Evolutionary conservation across 2,329 filamentous ascomycete species (phyloP), one percentile per base, ranked within the genome.

Genomic region (Ophiostoma himal-ulmi): DNA sequence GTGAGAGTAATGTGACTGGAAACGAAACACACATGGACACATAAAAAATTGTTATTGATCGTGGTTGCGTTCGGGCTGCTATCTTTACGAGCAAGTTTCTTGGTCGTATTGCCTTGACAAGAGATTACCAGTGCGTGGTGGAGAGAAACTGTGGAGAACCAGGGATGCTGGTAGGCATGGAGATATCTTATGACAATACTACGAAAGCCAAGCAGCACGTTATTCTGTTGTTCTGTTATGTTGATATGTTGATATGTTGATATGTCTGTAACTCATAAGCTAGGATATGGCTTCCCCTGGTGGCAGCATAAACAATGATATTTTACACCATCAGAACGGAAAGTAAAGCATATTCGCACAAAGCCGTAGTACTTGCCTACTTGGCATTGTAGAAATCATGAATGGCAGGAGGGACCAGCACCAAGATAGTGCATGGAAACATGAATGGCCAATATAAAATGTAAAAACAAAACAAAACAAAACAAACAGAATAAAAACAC

Each of bases 11-110:
- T 48, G 44, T 48, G 44, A 48, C 44, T 48, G 17, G 7, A 48
- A 48, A 39, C 44, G 17, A 48, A 48, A 57, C 52, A 57, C 30
- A 30, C 30, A 30, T 30, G 30, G 30, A 30, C 30, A 30, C 30
- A 30, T 30, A 30, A 30, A 30, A 30, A 30, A 30, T 3, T 3
- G 30, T 3, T 30, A 30, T 30, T 30, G 30, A 30, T 30, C 3
- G 30, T 30, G 30, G 52, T 11, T 26, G 7, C 14, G 44, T 17
- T 48, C 44, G 44, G 44, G 44, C 20, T 48, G 44, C 14, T 48
- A 48, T 48, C 44, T 48, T 20, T 57, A 22, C 52, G 52, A 57
- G 52, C 52, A 57, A 57, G 52, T 57, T 57, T 57, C 52, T 57
- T 57, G 52, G 52, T 57, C 22, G 52, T 57, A 57, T 57, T 57